Percentiles rank a stretch among this genome's conserved stretches.
phyloP scores from a whole-genome alignment of 192 early-diverging fungal genomes.

The Coemansia guatemalensis region DNA sequence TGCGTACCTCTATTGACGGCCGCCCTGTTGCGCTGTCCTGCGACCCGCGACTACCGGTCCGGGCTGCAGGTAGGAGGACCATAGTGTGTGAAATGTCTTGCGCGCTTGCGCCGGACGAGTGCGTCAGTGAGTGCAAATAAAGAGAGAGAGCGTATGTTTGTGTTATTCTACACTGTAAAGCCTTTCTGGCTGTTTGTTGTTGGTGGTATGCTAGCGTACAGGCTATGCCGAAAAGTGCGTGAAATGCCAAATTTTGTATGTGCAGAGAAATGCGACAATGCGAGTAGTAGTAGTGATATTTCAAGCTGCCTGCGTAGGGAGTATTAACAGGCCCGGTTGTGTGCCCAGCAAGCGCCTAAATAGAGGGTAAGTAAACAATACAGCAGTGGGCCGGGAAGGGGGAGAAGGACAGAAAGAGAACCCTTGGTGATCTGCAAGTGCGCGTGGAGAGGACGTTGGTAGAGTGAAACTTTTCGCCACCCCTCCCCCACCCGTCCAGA shows the following conservation, averaged over 20 bases:
- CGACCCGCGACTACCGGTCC: constrained; percentile 22
- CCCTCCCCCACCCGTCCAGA: neutral
- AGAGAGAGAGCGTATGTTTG: constrained; percentile 2
- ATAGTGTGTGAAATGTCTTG: constrained; percentile 6
- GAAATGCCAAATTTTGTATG: neutral
- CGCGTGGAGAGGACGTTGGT: neutral
- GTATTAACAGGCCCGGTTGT: neutral
- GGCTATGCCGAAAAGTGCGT: neutral
- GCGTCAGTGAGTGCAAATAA: constrained; percentile 2
- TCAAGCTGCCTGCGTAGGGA: neutral
- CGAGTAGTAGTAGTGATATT: neutral
- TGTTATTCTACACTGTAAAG: neutral
- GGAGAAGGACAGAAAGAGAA: neutral
- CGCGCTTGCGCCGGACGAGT: neutral
- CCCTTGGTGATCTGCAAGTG: neutral
- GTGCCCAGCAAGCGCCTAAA: neutral
- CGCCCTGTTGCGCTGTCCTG: constrained; percentile 16
- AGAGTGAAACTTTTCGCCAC: neutral
- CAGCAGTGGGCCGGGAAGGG: neutral
- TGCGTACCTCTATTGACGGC: constrained; percentile 30
- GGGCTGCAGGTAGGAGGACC: constrained; percentile 29
- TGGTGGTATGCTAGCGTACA: neutral
- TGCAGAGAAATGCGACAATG: neutral
- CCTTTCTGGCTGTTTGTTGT: neutral
- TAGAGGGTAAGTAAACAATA: neutral